Evolutionary conservation across 2,329 filamentous ascomycete genomes (phyloP), one percentile per base, ranked within the genome.

Genomic region (Endoconidiophora polonica): DNA sequence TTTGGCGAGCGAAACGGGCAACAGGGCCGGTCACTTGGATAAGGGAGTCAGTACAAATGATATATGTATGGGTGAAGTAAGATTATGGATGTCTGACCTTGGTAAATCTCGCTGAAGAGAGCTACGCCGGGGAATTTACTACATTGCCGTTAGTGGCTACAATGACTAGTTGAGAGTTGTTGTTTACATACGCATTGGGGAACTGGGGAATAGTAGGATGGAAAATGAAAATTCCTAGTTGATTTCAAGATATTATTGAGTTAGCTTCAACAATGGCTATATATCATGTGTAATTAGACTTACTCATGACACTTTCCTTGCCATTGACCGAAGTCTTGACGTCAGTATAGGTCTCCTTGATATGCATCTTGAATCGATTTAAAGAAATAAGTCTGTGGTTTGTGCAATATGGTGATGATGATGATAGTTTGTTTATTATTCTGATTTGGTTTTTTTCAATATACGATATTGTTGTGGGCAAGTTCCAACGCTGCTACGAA

Each of bases 71-170:
- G 24, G n/a, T 7, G 18, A 18, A 3, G 37, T 14, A 9, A 33
- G 7, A 42, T 10, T 22, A 33, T 12, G 7, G 9, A 9, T 33
- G 7, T 12, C 60, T 52, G 64, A 87, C 86, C 87, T 79, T 95
- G 88, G 61, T 95, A 95, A 59, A 95, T 95, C 67, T 95, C 88
- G 58, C 82, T 88, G 62, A 94, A 95, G 51, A 95, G 72, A 12
- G 85, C 82, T 4, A 95, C 84, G 18, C 84, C 87, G 0, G 87
- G 87, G 59, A 94, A 94, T 46, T 72, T 70, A 26, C 76, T 77
- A 53, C n/a, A 9, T 29, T 40, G 2, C 9, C 9, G 45, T 47
- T 22, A 47, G 45, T 6, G n/a, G 38, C 6, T n/a, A 9, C 4
- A 29, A 23, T 12, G 29, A 39, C 23, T 22, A 29, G 39, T 6